A percentile compares a stretch with the other conserved stretches of the same genome.
Evolutionary conservation across 371 early-diverging fungal genomes (phyloP).

Genomic region (Mucor mucedo): DNA sequence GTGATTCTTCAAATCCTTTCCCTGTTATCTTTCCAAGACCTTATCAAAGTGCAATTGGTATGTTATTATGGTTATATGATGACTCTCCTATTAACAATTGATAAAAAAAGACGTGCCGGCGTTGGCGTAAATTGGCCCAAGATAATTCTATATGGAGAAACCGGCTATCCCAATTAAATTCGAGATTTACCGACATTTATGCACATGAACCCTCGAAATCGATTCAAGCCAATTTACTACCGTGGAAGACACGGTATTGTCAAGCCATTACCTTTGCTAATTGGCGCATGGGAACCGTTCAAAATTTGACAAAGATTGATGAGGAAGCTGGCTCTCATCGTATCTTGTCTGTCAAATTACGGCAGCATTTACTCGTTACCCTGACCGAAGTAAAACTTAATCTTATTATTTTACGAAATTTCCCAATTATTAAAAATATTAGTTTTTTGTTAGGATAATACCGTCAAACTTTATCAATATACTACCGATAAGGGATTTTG

Average conservation of each 20-base stretch:
- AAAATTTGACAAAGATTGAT: slow-evolving; percentile 35
- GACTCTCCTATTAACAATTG: background rate
- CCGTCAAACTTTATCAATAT: slow-evolving; percentile 41
- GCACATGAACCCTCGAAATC: slow-evolving; percentile 28
- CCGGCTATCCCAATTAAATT: slow-evolving; percentile 30
- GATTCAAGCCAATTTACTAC: slow-evolving; percentile 7
- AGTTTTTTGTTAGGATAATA: slow-evolving; percentile 34
- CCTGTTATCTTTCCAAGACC: slow-evolving; percentile 39
- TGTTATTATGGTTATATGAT: slow-evolving; percentile 3
- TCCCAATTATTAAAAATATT: too few relatives aligned
- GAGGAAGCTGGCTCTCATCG: slow-evolving; percentile 27
- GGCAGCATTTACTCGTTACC: slow-evolving; percentile 36
- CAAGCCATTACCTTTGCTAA: slow-evolving; percentile 43
- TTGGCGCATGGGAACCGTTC: slow-evolving; percentile 52
- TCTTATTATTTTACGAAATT: background rate
- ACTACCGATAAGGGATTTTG: slow-evolving; percentile 30
- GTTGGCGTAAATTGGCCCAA: slow-evolving; percentile 42
- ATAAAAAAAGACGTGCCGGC: slow-evolving; percentile 37
- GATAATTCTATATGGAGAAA: slow-evolving; percentile 46
- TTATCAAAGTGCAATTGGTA: slow-evolving; percentile 49
- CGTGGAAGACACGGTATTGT: slow-evolving; percentile 48
- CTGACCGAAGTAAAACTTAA: slow-evolving; percentile 38
- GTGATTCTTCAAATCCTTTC: slow-evolving; percentile 37
- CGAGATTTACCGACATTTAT: slow-evolving; percentile 40
- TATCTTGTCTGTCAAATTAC: slow-evolving; percentile 44